Base-by-base conservation (phyloP, 495 filamentous ascomycete species). In the Glutinoglossum americanum region DNA sequence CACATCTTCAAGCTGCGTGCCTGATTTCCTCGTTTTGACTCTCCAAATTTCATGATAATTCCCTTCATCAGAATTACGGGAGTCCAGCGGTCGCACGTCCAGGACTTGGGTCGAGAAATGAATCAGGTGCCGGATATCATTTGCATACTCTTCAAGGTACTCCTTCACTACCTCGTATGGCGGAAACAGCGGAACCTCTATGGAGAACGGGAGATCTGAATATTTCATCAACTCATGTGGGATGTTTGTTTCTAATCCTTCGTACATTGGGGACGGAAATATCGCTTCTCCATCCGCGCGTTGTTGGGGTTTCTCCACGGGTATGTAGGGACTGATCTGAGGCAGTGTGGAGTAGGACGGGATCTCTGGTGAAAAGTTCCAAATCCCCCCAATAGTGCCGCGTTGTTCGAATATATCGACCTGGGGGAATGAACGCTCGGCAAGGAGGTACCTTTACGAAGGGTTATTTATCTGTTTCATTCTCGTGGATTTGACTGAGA, bases 341-440 rank as follows among this genome's bases (percentile, higher is more conserved):
- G 72, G 71, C 19, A 60, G 59, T 9, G 58, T 59, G 47, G 23
- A 1, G 9, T 9, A 6, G 21, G 47, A n/a, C 3, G 21, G n/a
- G n/a, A n/a, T 28, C 51, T 66, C 61, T 1, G 71, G 68, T 45
- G 74, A 80, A 64, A 82, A 85, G 62, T 92, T 82, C 90, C 90
- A 97, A 5, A 86, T 77, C 4, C 90, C 90, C 55, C 87, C 89
- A 5, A 80, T 75, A 13, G 77, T 74, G 53, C 69, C 69, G 60
- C 85, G 81, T 67, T 93, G 87, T 64, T 97, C 90, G 63, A 81
- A 92, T 51, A 96, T 71, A 62, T 80, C 79, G 57, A 96, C 83
- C 28, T 64, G 75, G 28, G 77, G 67, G 60, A 94, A 93, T 17
- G 69, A 70, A 49, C 76, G 75, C 62, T 95, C 86, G 30, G 83